Base-by-base conservation (phyloP, 352 stramenopile genomes). In the Phytophthora tentaculata region DNA sequence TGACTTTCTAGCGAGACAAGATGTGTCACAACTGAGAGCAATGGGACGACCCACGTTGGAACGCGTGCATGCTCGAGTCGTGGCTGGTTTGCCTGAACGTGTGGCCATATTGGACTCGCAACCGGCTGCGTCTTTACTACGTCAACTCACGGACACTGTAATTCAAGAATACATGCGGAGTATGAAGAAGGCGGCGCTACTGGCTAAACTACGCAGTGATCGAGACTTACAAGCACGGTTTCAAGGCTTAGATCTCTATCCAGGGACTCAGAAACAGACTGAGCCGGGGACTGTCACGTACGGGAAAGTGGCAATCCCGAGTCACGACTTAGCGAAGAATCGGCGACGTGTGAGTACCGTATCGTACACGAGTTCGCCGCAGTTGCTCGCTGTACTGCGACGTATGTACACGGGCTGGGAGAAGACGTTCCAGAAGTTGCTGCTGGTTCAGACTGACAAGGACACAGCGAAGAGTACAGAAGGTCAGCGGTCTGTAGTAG, bases 401-500 rank as follows among this genome's bases (percentile, higher is more conserved):
- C 93, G 93, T 28, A 91, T 98, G 74, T 94, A 98, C 57, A 83
- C 90, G 12, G 89, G 89, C 4, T 98, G 92, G 91, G 90, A 97
- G 60, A 93, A 91, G 49, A 92, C 77, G 1, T 97, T 98, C 64
- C 78, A 92, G 48, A 80, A 79, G 19, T 76, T 93, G 8, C 28
- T 83, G 43, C 67, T 95, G 16, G 84, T 95, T 20, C 81, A 91
- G 19, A 77, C 91, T 1, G 82, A 92, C 32, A 57, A 63, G 24
- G 26, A 65, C 9, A 32, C 28, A 5, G 28, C 28, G 5, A 32
- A 32, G 5, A 32, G 28, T 32, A 32, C 28, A 8, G 28, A 32
- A 32, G 28, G 28, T 32, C 28, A 32, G 9, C 28, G 28, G 17
- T 26, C 32, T 29, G 52, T 44, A 17, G n/a, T 43, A 20, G 23